Evolutionary conservation across 192 early-diverging fungal species (phyloP).

Genomic region (Linnemannia elongata): DNA sequence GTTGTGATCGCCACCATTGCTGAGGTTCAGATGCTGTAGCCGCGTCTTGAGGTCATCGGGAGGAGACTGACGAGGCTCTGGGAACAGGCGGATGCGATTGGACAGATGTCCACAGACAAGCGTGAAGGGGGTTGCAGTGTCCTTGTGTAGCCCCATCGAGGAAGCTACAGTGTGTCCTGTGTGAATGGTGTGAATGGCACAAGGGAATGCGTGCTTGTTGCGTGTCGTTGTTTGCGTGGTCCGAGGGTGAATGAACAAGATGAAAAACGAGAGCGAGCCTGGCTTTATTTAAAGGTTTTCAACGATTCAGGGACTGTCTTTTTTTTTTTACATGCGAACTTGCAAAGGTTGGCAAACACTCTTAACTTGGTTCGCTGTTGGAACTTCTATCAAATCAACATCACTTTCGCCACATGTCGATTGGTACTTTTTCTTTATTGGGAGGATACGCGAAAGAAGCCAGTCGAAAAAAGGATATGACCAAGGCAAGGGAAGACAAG

Average conservation of each 20-base stretch:
- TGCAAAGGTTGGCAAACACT: no score
- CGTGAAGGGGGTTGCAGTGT: constrained; percentile 6
- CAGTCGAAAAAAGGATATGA: not conserved
- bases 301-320: not conserved
- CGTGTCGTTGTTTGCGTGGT: not conserved
- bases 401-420: not conserved
- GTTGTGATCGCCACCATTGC: constrained; percentile 8
- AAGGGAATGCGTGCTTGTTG: not conserved
- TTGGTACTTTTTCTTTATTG: not conserved
- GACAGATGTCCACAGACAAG: constrained; percentile 55
- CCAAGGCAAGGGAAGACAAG: not conserved
- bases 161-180: not conserved
- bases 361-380: no score
- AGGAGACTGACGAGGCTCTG: constrained; percentile 25
- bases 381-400: no score
- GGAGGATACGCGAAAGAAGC: no score
- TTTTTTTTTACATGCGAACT: not conserved
- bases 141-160: not conserved
- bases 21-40: not conserved
- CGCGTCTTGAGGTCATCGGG: constrained; percentile 1
- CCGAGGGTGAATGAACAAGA: not conserved
- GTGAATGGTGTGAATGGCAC: not conserved
- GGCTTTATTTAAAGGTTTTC: not conserved
- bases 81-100: constrained; percentile 32
- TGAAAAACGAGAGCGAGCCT: not conserved